Conservation (phyloP, 352 stramenopile genomes). For the Phytophthora pisi region DNA sequence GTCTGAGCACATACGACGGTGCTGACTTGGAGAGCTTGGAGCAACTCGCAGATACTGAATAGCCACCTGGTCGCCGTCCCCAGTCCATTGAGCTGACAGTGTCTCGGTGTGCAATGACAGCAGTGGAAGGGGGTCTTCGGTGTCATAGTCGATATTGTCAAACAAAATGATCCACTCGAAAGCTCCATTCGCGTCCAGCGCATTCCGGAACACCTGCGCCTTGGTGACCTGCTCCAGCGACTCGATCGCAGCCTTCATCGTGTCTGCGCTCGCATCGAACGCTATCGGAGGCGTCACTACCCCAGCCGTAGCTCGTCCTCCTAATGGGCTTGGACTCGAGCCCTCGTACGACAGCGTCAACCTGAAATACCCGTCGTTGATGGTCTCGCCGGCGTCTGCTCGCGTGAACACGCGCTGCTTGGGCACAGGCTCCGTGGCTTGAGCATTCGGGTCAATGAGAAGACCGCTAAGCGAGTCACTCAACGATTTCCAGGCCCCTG, state of each 20-base stretch:
- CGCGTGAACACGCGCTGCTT: slow-evolving; percentile 63
- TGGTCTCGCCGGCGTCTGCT: slow-evolving; percentile 49
- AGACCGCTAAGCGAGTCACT: slow-evolving; percentile 44
- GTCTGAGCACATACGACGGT: slow-evolving; percentile 27
- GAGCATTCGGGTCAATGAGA: neutral
- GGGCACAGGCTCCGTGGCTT: slow-evolving; percentile 37
- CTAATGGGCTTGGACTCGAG: slow-evolving; percentile 24
- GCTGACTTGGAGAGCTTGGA: slow-evolving; percentile 22
- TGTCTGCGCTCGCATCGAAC: slow-evolving; percentile 68
- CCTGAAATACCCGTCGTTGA: slow-evolving; percentile 62
- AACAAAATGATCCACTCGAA: slow-evolving; percentile 69
- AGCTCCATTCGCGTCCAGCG: slow-evolving; percentile 23
- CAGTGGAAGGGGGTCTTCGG: slow-evolving; percentile 39
- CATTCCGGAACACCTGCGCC: slow-evolving; percentile 60
- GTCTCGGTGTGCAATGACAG: slow-evolving; percentile 61
- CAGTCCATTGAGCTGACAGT: slow-evolving; percentile 52
- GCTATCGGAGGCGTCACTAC: slow-evolving; percentile 63
- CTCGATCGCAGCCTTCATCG: slow-evolving; percentile 75
- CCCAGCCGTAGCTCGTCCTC: slow-evolving; percentile 24
- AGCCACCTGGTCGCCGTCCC: slow-evolving; percentile 54
- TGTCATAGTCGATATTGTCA: slow-evolving; percentile 34
- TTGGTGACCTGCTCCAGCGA: slow-evolving; percentile 66
- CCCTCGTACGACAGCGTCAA: slow-evolving; percentile 51
- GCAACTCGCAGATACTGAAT: slow-evolving; percentile 42
- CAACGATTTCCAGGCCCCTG: slow-evolving; percentile 46